phyloP scores from a whole-genome alignment of 2,329 filamentous ascomycete genomes.

The Colletotrichum nymphaeae region DNA sequence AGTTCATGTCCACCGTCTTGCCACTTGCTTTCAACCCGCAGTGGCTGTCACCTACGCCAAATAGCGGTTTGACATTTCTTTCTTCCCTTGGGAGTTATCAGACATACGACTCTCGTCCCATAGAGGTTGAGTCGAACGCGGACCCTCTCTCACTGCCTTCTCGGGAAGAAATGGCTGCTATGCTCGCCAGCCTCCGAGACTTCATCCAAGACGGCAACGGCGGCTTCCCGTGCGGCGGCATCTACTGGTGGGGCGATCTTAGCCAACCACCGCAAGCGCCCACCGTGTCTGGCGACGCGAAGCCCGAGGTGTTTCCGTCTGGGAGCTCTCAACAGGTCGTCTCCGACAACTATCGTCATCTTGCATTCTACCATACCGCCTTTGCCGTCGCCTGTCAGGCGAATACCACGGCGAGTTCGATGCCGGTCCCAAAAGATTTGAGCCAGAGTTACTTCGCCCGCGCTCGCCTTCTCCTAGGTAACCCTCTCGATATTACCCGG shows the following conservation, averaged over 20 bases:
- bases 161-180: slow-evolving; percentile 47
- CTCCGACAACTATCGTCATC: slow-evolving; percentile 45
- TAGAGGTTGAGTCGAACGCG: slow-evolving; percentile 47
- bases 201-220: slow-evolving; percentile 59
- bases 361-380: slow-evolving; percentile 58
- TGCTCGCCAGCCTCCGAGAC: slow-evolving; percentile 54
- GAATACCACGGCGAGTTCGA: slow-evolving; percentile 42
- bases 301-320: slow-evolving; percentile 36
- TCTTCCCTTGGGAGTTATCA: slow-evolving; percentile 57
- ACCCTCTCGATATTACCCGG: slow-evolving; percentile 57
- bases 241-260: slow-evolving; percentile 60
- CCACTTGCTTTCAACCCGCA: slow-evolving; percentile 44
- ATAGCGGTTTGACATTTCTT: slow-evolving; percentile 48
- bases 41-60: slow-evolving; percentile 32
- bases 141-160: slow-evolving; percentile 54
- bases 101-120: slow-evolving; percentile 57
- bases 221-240: slow-evolving; percentile 55
- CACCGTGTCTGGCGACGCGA: slow-evolving; percentile 43
- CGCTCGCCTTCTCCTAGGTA: slow-evolving; percentile 56
- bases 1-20: slow-evolving; percentile 55
- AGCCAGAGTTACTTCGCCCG: slow-evolving; percentile 58
- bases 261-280: slow-evolving; percentile 14
- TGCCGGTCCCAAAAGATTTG: slow-evolving; percentile 44
- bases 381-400: slow-evolving; percentile 54
- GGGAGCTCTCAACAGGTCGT: slow-evolving; percentile 36